Base-by-base conservation (phyloP, 768 basidiomycete genomes). In the Lactifluus piperatus region DNA sequence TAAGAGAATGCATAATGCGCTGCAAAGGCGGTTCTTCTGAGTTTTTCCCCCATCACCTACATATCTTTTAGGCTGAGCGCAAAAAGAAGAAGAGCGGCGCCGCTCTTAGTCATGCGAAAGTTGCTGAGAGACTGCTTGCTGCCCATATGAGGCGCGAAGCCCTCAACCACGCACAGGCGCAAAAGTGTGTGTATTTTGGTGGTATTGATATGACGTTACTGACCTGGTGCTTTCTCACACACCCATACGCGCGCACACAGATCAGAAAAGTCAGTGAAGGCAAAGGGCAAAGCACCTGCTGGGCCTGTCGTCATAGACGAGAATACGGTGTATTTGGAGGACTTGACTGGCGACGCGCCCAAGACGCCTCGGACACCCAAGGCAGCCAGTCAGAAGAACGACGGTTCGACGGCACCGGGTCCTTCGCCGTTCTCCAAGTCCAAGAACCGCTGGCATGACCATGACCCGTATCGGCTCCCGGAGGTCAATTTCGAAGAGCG, bases 381-480 rank as follows among this genome's bases (percentile, higher is more conserved):
- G 54, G 63, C 68, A 27, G 59, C 62, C 26, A 44, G 27, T n/a
- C 65, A 64, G 59, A 67, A n/a, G 26, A 56, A 14, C 30, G 68
- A 62, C 48, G 65, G 64, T 14, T 58, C 30, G 14, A 64, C 71
- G 4, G 65, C 65, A 4, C 71, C 75, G 18, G 56, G 54, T 3
- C 72, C 80, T 1, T 75, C 80, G 0, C 71, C 73, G 14, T 81
- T 79, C 30, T 76, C 84, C 1, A 75, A 73, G 54, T 85, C 81
- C 71, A 86, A 83, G 70, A 74, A 71, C 60, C 81, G 80, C 60
- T 87, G 84, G 68, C 75, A 81, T 61, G 85, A 89, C 68, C 84
- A 90, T 65, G 97, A 99, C 69, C 94, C 94, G 18, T 99, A 99
- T 71, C 82, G 75, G n/a, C 79, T 99, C 13, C 97, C 97, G 2